Percentiles rank a stretch among this genome's conserved stretches.
Evolutionary conservation across 108 stramenopile species (phyloP).

Genomic region (Pseudonitzschia pungens): DNA sequence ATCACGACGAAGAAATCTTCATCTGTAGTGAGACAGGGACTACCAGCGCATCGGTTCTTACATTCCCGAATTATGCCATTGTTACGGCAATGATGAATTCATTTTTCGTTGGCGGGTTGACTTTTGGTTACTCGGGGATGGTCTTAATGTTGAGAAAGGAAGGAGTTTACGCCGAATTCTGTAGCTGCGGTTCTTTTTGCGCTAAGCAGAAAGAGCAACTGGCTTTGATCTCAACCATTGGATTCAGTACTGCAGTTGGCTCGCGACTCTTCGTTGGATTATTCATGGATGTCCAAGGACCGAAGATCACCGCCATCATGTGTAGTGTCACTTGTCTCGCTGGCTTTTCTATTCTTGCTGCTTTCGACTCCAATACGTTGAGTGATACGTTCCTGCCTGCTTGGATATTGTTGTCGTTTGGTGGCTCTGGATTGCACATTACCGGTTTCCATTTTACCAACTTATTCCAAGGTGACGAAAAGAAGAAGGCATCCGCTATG

Average conservation of each 20-base stretch:
- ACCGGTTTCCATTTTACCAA: constrained; percentile 22
- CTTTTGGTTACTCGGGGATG: constrained; percentile 23
- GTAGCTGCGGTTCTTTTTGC: constrained; percentile 21
- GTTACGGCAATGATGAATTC: constrained; percentile 19
- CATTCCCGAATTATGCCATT: constrained; percentile 8
- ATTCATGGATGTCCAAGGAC: constrained; percentile 22
- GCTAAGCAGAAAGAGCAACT: constrained; percentile 17
- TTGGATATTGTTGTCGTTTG: constrained; percentile 13
- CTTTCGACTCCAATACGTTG: background rate
- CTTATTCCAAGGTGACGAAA: constrained; percentile 9
- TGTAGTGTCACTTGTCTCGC: constrained; percentile 1
- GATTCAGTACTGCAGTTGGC: constrained; percentile 14
- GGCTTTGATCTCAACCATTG: constrained; percentile 18
- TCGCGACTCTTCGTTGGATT: constrained; percentile 18
- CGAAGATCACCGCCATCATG: constrained; percentile 14
- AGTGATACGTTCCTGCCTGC: background rate
- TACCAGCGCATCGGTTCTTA: background rate
- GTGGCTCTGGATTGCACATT: constrained; percentile 21
- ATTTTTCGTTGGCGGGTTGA: constrained; percentile 21
- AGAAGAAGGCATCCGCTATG: constrained; percentile 17
- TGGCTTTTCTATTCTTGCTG: constrained; percentile 10
- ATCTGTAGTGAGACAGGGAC: background rate
- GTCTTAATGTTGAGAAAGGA: constrained; percentile 22
- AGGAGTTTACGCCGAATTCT: constrained; percentile 21
- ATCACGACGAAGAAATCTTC: background rate